Evolutionary conservation across 2,329 filamentous ascomycete genomes (phyloP).

Genomic region (Leptographium procerum): DNA sequence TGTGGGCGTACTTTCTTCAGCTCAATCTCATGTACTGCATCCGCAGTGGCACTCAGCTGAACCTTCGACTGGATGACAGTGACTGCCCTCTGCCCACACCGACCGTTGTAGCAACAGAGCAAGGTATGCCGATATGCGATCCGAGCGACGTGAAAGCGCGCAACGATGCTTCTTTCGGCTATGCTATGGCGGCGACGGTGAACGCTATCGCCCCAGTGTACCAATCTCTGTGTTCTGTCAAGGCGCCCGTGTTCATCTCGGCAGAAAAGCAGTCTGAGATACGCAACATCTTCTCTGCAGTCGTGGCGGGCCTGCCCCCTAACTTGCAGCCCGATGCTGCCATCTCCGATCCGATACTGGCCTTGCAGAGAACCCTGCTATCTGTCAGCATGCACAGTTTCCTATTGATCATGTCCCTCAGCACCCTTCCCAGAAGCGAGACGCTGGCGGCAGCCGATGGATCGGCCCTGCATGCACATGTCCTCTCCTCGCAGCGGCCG

Average conservation of each 20-base stretch:
- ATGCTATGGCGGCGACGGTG: neutral
- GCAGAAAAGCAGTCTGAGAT: neutral
- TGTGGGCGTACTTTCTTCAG: constrained; percentile 13
- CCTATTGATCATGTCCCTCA: constrained; percentile 1
- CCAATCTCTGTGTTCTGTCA: constrained; percentile 5
- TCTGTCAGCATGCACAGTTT: constrained; percentile 6
- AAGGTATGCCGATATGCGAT: neutral
- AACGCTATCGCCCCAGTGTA: neutral
- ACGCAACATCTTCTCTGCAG: neutral
- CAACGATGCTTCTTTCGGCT: constrained; percentile 2
- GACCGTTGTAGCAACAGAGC: neutral
- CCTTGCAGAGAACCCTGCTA: constrained; percentile 5
- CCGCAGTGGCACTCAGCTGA: constrained; percentile 12
- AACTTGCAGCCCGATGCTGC: neutral
- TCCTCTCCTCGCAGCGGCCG: neutral
- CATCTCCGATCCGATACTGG: neutral
- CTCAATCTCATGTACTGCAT: constrained; percentile 13
- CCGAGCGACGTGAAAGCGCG: neutral
- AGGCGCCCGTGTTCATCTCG: neutral
- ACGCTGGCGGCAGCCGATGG: neutral
- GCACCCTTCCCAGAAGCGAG: neutral
- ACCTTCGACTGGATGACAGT: constrained; percentile 11
- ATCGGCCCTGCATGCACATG: neutral
- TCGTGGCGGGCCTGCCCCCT: neutral
- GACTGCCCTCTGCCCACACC: constrained; percentile 11